Base-by-base conservation (phyloP, 2,329 filamentous ascomycete genomes). In the Zasmidium angulare region DNA sequence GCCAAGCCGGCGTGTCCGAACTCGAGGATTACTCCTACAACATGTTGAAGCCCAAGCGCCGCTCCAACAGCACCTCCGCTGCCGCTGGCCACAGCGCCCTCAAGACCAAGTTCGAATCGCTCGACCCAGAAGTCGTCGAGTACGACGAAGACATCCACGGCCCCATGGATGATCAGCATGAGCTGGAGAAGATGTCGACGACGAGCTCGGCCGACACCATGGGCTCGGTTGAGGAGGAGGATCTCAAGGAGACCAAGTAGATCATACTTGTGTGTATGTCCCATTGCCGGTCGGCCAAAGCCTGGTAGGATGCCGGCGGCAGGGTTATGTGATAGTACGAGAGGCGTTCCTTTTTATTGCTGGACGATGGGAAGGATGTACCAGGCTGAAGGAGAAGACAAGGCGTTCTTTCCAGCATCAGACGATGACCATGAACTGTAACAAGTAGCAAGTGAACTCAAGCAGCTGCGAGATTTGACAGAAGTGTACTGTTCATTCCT, bases 31-130 rank as follows among this genome's bases (percentile, higher is more conserved):
- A 89, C 71, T 81, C 86, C 68, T 96, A 95, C 81, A 92, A 87
- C 72, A 87, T 96, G 72, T 84, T 83, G 81, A 95, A 97, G 70
- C 81, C 89, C 58, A 91, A 93, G 64, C 95, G 93, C 75, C 92
- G 91, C 76, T 96, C 91, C 78, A 98, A 98, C 81, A 93, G 89
- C 75, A 93, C 88, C 79, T 87, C 84, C 71, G 84, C 89, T 69
- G 87, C 86, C 56, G 84, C 86, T 71, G 82, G 86, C 69, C 80
- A 91, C 68, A 83, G 85, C 61, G 86, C 93, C 74, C 91, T 96
- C 81, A 96, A 95, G 84, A 96, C 93, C 78, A 99, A 99, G 81
- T 98, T 97, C 75, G 95, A 99, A 78, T 82, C 90, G 68, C 84
- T 91, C 74, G 95, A 98, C 69, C 82, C 86, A 19, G 93, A 98